These are phyloP conservation scores for Hymenoscyphus fructigenus DNA, from an alignment of 2,329 filamentous ascomycete genomes.

Conservation along the genomic window DNA sequence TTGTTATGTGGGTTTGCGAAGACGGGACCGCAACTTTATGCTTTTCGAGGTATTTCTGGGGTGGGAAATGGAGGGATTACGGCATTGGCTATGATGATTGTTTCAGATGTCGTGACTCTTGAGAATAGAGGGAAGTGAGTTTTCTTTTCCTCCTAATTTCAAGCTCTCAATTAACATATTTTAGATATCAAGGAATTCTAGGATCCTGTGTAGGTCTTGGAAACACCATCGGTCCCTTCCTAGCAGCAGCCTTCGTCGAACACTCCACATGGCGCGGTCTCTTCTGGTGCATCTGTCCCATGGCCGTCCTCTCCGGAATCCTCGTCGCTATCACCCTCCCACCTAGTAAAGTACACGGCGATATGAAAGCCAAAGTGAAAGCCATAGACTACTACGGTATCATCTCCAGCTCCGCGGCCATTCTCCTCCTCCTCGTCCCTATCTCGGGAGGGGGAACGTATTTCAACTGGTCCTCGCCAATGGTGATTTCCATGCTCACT, in stretches of 20 bases:
- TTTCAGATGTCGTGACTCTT: slow-evolving; percentile 58
- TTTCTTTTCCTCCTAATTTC: background rate
- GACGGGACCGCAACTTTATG: slow-evolving; percentile 58
- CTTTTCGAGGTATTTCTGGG: slow-evolving; percentile 59
- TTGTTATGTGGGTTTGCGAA: slow-evolving; percentile 58
- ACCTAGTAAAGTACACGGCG: slow-evolving; percentile 49
- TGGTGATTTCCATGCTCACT: slow-evolving; percentile 59
- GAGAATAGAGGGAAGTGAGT: slow-evolving; percentile 56
- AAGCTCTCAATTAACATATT: slow-evolving; percentile 18
- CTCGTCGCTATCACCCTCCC: slow-evolving; percentile 50
- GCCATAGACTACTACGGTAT: slow-evolving; percentile 62
- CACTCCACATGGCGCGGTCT: slow-evolving; percentile 43
- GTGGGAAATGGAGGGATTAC: slow-evolving; percentile 62
- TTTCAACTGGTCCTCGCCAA: slow-evolving; percentile 54
- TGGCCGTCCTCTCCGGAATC: slow-evolving; percentile 47
- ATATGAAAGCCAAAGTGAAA: slow-evolving; percentile 47
- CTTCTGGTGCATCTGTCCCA: slow-evolving; percentile 53
- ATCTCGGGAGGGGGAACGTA: slow-evolving; percentile 60
- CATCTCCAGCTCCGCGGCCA: slow-evolving; percentile 51
- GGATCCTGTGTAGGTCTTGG: slow-evolving; percentile 43
- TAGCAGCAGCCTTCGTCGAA: slow-evolving; percentile 43
- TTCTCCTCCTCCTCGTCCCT: slow-evolving; percentile 62
- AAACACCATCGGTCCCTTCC: slow-evolving; percentile 45
- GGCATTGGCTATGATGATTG: slow-evolving; percentile 60
- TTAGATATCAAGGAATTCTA: slow-evolving; percentile 44